Conservation (phyloP, 2,329 filamentous ascomycete genomes). For the Alternaria arbusti region DNA sequence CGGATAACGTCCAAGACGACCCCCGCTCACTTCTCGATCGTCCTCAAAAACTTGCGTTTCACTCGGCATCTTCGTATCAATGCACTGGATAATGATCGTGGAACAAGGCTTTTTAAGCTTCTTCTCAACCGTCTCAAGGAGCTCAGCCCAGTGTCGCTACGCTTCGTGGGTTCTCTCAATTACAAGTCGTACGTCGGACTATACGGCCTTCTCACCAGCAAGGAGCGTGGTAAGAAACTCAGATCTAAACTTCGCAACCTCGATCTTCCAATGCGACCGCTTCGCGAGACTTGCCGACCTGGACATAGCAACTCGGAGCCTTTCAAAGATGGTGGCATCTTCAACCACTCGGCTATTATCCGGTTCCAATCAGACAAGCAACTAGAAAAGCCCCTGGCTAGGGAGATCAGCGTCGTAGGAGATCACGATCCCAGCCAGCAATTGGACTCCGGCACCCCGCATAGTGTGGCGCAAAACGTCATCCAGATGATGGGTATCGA, state of each 20-base stretch:
- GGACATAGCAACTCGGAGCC: too few species aligned
- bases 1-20: neutral
- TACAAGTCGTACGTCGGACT: neutral
- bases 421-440: too few species aligned
- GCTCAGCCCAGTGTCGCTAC: neutral
- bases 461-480: too few species aligned
- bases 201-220: neutral
- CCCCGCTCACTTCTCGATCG: neutral
- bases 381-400: too few species aligned
- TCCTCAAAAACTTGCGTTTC: neutral
- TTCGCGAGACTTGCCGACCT: too few species aligned
- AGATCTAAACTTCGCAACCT: neutral
- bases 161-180: neutral
- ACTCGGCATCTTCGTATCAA: neutral
- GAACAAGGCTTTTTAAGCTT: neutral
- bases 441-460: too few species aligned
- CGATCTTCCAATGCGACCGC: too few species aligned
- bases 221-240: neutral
- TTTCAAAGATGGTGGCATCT: too few species aligned
- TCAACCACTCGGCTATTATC: too few species aligned
- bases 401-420: too few species aligned
- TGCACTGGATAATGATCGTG: neutral
- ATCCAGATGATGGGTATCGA: too few species aligned
- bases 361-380: too few species aligned
- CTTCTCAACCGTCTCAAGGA: neutral